These are phyloP conservation scores for Boletellus sp. DNA, from an alignment of 768 basidiomycete species.

Conservation along the genomic window DNA sequence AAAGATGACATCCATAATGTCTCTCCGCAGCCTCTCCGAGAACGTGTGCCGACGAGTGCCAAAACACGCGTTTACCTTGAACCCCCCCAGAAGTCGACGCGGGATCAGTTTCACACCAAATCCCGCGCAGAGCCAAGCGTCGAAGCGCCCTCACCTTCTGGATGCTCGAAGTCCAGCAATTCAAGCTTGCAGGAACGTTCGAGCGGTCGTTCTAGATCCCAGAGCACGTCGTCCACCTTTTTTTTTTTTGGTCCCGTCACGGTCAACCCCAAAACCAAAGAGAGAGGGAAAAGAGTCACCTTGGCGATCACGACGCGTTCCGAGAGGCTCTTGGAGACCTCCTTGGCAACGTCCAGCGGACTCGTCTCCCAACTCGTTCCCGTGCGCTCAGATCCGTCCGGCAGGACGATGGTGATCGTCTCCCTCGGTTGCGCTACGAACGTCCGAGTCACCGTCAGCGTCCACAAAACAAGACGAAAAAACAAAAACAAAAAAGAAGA, in stretches of 20 bases:
- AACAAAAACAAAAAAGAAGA: no score
- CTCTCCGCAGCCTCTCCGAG: constrained; percentile 94
- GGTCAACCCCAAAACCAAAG: background rate
- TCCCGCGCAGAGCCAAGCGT: background rate
- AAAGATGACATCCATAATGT: constrained; percentile 95
- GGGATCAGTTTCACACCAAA: no score
- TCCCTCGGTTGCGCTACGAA: constrained; percentile 67
- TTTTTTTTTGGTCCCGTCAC: constrained; percentile 2
- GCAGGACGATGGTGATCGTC: constrained; percentile 79
- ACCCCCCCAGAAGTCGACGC: no score
- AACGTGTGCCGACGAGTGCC: constrained; percentile 99
- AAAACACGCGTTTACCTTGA: constrained; percentile 92
- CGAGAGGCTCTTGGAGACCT: constrained; percentile 80
- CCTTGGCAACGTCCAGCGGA: constrained; percentile 87
- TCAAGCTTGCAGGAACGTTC: constrained; percentile 79
- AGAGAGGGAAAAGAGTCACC: constrained; percentile 31
- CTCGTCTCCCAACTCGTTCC: constrained; percentile 93
- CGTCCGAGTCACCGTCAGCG: background rate
- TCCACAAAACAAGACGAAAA: background rate
- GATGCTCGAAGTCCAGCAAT: constrained; percentile 88
- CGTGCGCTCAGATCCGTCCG: constrained; percentile 79
- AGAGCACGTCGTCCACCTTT: constrained; percentile 80
- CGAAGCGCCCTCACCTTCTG: constrained; percentile 56
- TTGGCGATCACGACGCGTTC: constrained; percentile 93
- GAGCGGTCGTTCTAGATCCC: constrained; percentile 95